These are phyloP conservation scores for Remersonia thermophila DNA, from an alignment of 2,329 filamentous ascomycete species.

Conservation along the genomic window DNA sequence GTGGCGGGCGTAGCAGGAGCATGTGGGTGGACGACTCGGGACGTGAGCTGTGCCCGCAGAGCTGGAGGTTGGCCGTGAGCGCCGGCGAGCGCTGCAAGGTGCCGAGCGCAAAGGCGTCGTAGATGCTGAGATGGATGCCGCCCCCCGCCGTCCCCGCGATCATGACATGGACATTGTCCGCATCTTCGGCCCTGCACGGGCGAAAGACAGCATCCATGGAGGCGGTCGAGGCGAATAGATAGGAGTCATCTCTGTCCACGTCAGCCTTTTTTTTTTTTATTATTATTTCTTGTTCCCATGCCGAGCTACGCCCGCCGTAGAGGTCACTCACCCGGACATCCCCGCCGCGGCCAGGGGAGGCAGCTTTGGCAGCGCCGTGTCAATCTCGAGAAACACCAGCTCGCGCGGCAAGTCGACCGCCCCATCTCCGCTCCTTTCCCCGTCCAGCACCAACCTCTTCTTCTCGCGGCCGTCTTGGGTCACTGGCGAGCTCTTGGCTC, in stretches of 20 bases:
- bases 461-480: conserved; percentile 13
- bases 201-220: conserved; percentile 61
- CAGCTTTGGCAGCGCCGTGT: conserved; percentile 63
- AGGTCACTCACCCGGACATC: conserved; percentile 44
- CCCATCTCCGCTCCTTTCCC: conserved; percentile 10
- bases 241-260: conserved; percentile 38
- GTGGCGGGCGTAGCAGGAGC: conserved; percentile 39
- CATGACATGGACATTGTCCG: conserved; percentile 68
- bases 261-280: conserved; percentile 1
- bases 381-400: conserved; percentile 62
- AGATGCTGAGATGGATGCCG: conserved; percentile 64
- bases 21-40: conserved; percentile 63
- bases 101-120: conserved; percentile 74
- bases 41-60: conserved; percentile 56
- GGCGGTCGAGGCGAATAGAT: conserved; percentile 55
- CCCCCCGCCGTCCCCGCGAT: conserved; percentile 61
- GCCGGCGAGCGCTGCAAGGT: conserved; percentile 41
- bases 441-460: conserved; percentile 18
- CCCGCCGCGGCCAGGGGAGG: conserved; percentile 56
- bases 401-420: conserved; percentile 54
- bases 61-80: conserved; percentile 22
- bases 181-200: conserved; percentile 47
- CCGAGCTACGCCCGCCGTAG: too few species aligned
- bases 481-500: conserved; percentile 2
- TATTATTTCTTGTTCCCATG: too few species aligned